A percentile compares a stretch with the other conserved stretches of the same genome.
Conservation (phyloP, 257 asterid species). For the Ajuga chamaepitys region DNA sequence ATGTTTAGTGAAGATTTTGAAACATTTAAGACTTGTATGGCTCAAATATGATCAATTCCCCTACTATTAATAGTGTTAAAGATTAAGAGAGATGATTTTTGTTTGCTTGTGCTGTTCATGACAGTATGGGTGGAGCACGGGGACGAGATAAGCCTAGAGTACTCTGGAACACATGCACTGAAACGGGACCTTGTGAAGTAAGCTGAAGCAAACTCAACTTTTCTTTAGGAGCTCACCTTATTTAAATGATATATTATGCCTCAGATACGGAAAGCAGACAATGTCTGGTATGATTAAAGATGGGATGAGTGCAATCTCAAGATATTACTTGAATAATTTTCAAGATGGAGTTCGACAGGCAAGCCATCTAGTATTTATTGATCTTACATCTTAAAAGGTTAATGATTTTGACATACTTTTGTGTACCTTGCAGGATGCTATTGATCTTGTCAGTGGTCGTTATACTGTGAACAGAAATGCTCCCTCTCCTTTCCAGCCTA, state of each 20-base stretch:
- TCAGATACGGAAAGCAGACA: slow-evolving; percentile 95
- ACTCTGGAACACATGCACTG: slow-evolving; percentile 94
- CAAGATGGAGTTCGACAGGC: slow-evolving; percentile 95
- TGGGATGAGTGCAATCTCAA: slow-evolving; percentile 88
- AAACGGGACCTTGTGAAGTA: slow-evolving; percentile 95
- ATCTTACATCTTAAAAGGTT: not conserved
- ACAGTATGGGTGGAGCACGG: slow-evolving; percentile 96
- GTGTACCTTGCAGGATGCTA: slow-evolving; percentile 59
- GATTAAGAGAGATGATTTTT: not conserved
- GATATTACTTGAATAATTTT: slow-evolving; percentile 89
- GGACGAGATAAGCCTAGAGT: slow-evolving; percentile 94
- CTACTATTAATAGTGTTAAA: slow-evolving; percentile 1
- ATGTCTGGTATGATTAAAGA: slow-evolving; percentile 75
- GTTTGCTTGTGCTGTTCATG: slow-evolving; percentile 21
- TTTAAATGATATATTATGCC: slow-evolving; percentile 9
- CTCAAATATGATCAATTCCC: slow-evolving; percentile 9
- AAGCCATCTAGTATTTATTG: slow-evolving; percentile 17
- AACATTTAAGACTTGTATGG: slow-evolving; percentile 61
- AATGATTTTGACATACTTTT: slow-evolving; percentile 6
- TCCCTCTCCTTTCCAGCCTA: slow-evolving; percentile 52
- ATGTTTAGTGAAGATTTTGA: slow-evolving; percentile 72
- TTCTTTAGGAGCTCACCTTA: not conserved
- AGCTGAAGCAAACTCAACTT: slow-evolving; percentile 8
- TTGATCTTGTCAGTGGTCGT: slow-evolving; percentile 88
- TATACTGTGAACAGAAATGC: slow-evolving; percentile 53